These are phyloP conservation scores for Botrytis aclada DNA, from an alignment of 2,329 filamentous ascomycete species.

Conservation along the genomic window DNA sequence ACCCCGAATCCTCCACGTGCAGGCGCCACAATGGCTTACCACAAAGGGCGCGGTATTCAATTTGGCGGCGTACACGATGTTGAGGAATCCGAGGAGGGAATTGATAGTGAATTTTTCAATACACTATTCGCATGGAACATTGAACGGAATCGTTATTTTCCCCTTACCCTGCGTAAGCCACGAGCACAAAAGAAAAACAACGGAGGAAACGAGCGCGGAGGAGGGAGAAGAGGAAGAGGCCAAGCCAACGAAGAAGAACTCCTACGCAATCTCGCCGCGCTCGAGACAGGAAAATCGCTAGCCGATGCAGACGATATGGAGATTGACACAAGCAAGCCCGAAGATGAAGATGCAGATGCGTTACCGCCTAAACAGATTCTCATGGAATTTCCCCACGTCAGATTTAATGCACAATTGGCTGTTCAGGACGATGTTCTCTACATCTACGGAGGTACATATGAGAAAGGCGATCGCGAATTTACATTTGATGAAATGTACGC, in stretches of 20 bases:
- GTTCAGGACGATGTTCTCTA: constrained; percentile 92
- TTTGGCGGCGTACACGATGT: constrained; percentile 96
- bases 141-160: constrained; percentile 93
- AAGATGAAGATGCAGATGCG: constrained; percentile 49
- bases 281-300: constrained; percentile 71
- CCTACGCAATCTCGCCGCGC: constrained; percentile 76
- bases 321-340: constrained; percentile 47
- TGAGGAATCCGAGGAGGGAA: constrained; percentile 86
- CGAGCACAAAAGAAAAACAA: constrained; percentile 64
- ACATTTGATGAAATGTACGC: constrained; percentile 95
- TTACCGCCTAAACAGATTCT: constrained; percentile 58
- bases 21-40: constrained; percentile 89
- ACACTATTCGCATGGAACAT: constrained; percentile 89
- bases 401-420: constrained; percentile 88
- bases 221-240: constrained; percentile 66
- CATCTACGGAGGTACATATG: constrained; percentile 92
- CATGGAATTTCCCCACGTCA: constrained; percentile 81
- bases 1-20: constrained; percentile 78
- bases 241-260: constrained; percentile 92
- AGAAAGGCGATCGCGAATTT: constrained; percentile 91
- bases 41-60: constrained; percentile 87
- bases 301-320: constrained; percentile 51
- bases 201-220: constrained; percentile 50
- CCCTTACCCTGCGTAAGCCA: constrained; percentile 71
- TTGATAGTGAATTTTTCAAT: constrained; percentile 97